A percentile compares a stretch with the other conserved stretches of the same genome.
Conservation (phyloP, 495 filamentous ascomycete species). For the Penicillium subrubescens region DNA sequence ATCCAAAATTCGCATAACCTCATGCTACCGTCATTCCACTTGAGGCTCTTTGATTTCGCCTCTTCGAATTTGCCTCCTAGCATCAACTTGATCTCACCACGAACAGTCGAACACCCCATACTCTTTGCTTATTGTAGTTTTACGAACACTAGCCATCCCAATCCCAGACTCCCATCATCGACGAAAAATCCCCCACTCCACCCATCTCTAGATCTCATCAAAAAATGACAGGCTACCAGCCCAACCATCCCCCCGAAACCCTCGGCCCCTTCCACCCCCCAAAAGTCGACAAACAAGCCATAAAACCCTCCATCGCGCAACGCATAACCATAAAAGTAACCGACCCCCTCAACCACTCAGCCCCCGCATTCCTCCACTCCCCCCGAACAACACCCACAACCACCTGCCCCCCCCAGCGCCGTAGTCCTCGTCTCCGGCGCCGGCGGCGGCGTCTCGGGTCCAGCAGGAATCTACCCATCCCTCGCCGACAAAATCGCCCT, state of each 20-base stretch:
- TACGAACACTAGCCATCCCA: neutral
- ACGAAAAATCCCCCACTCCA: neutral
- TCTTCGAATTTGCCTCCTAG: neutral
- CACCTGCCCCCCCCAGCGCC: constrained; percentile 27
- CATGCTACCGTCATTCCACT: neutral
- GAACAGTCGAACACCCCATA: neutral
- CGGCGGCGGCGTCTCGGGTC: constrained; percentile 48
- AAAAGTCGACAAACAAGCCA: constrained; percentile 14
- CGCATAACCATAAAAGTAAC: constrained; percentile 26
- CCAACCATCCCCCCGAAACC: constrained; percentile 11
- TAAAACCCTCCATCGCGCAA: constrained; percentile 26
- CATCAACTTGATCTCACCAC: neutral
- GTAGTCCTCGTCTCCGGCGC: constrained; percentile 47
- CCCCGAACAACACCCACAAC: constrained; percentile 22
- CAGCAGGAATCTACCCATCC: constrained; percentile 42
- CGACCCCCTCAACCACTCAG: constrained; percentile 31
- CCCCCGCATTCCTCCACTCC: constrained; percentile 31
- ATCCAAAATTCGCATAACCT: neutral
- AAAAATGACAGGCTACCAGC: neutral
- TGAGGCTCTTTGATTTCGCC: neutral
- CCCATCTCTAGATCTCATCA: neutral
- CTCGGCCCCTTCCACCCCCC: constrained; percentile 34
- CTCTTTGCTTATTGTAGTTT: neutral
- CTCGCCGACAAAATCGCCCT: constrained; percentile 47
- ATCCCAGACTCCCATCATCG: neutral